phyloP scores from a whole-genome alignment of 2,329 filamentous ascomycete species.

The Harringtonia aguacate region DNA sequence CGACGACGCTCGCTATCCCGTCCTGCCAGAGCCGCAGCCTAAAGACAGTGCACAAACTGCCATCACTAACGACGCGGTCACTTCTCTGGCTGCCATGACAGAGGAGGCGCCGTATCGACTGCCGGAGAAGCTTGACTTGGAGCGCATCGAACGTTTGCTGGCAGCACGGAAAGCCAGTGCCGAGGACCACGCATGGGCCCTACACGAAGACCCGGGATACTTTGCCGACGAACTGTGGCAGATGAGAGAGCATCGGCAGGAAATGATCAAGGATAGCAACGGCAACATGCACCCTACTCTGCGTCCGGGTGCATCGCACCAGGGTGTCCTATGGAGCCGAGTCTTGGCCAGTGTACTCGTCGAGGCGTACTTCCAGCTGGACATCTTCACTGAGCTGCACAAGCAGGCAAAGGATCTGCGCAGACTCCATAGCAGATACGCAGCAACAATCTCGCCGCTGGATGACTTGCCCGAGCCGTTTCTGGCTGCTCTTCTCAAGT shows the following conservation, averaged over 20 bases:
- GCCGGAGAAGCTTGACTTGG: constrained; percentile 34
- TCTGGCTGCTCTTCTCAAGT: constrained; percentile 25
- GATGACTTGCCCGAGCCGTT: constrained; percentile 28
- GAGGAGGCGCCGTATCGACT: constrained; percentile 41
- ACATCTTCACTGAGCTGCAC: constrained; percentile 27
- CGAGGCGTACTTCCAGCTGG: constrained; percentile 23
- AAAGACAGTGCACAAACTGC: constrained; percentile 18
- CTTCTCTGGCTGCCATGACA: constrained; percentile 27
- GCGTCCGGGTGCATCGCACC: constrained; percentile 1
- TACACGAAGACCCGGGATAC: constrained; percentile 49
- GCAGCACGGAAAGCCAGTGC: constrained; percentile 27
- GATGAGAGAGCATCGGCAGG: constrained; percentile 32
- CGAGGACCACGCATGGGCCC: constrained; percentile 42
- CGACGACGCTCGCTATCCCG: constrained; percentile 15
- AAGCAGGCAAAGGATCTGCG: constrained; percentile 17
- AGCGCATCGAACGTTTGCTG: constrained; percentile 31
- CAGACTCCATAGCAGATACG: constrained; percentile 22
- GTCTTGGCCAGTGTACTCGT: constrained; percentile 23
- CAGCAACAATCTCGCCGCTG: constrained; percentile 17
- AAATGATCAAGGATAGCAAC: constrained; percentile 28
- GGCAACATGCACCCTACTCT: constrained; percentile 19
- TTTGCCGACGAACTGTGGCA: constrained; percentile 35
- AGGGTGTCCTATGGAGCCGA: constrained; percentile 25
- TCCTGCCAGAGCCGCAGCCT: constrained; percentile 26
- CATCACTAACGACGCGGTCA: constrained; percentile 7